These are phyloP conservation scores for Gomphus bonarii DNA, from an alignment of 1,284 basidiomycete species.

Conservation along the genomic window DNA sequence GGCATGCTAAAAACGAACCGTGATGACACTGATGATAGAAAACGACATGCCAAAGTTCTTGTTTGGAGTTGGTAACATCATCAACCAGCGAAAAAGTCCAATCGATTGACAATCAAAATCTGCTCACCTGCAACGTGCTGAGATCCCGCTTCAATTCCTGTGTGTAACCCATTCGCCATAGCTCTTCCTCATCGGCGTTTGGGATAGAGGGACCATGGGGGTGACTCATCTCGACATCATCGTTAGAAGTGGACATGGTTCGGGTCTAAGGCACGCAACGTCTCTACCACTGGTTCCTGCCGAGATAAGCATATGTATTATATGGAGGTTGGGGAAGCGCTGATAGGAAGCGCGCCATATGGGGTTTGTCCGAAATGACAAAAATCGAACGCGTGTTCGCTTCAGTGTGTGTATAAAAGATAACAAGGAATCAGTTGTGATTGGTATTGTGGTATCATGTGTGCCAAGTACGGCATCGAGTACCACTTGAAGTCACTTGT, in stretches of 20 bases:
- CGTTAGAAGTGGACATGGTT: background rate
- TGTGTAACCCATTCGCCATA: slow-evolving; percentile 67
- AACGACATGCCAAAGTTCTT: slow-evolving; percentile 72
- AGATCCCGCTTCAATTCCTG: slow-evolving; percentile 60
- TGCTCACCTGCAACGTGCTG: slow-evolving; percentile 45
- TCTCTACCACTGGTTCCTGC: background rate
- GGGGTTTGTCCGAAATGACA: too few relatives aligned
- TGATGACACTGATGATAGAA: slow-evolving; percentile 50
- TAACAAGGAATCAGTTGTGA: too few relatives aligned
- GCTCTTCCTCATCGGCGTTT: slow-evolving; percentile 45
- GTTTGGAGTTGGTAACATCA: background rate
- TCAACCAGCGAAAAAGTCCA: background rate
- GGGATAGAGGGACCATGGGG: background rate
- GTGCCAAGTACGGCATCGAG: too few relatives aligned
- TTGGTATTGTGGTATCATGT: too few relatives aligned
- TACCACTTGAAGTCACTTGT: too few relatives aligned
- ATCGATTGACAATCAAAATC: background rate
- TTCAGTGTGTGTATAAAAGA: too few relatives aligned
- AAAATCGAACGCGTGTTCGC: too few relatives aligned
- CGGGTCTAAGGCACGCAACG: background rate
- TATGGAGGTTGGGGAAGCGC: background rate
- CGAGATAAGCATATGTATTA: background rate
- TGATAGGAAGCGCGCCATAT: background rate
- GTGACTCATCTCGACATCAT: background rate
- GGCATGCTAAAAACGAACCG: background rate